Evolutionary conservation across 1,139 yeast genomes (phyloP).

Genomic region (Diutina ranongensis): DNA sequence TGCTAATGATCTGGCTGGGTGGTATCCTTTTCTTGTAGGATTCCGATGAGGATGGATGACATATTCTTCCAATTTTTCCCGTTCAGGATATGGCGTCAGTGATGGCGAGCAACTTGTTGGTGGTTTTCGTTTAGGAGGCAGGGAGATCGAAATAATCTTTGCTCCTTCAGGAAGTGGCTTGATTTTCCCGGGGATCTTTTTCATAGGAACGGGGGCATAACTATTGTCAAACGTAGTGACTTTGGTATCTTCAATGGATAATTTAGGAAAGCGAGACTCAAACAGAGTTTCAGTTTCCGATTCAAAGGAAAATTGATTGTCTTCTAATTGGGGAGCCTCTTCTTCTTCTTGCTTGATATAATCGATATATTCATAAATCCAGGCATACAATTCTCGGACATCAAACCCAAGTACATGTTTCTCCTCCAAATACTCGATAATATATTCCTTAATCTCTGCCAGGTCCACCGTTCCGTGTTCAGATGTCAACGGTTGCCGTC

Average conservation of each 20-base stretch:
- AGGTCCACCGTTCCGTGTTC: slow-evolving; percentile 17
- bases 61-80: not conserved
- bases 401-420: slow-evolving; percentile 25
- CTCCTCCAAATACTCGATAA: slow-evolving; percentile 21
- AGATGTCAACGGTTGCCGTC: slow-evolving; percentile 17
- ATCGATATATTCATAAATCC: slow-evolving; percentile 32
- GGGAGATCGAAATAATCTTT: not conserved
- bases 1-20: not conserved
- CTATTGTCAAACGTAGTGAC: not conserved
- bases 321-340: not conserved
- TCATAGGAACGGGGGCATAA: not conserved
- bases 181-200: not conserved
- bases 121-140: not conserved
- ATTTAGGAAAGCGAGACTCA: not conserved
- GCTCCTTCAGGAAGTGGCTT: not conserved
- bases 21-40: slow-evolving; percentile 1
- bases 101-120: not conserved
- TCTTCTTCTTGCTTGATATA: slow-evolving; percentile 25
- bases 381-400: slow-evolving; percentile 25
- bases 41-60: not conserved
- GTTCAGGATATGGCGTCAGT: slow-evolving; percentile 2
- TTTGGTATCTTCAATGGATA: not conserved
- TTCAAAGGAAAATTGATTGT: slow-evolving; percentile 1
- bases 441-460: slow-evolving; percentile 16
- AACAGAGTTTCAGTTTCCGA: not conserved